These are phyloP conservation scores for Tulasnella sp. DNA, from an alignment of 768 basidiomycete genomes.

Conservation along the genomic window DNA sequence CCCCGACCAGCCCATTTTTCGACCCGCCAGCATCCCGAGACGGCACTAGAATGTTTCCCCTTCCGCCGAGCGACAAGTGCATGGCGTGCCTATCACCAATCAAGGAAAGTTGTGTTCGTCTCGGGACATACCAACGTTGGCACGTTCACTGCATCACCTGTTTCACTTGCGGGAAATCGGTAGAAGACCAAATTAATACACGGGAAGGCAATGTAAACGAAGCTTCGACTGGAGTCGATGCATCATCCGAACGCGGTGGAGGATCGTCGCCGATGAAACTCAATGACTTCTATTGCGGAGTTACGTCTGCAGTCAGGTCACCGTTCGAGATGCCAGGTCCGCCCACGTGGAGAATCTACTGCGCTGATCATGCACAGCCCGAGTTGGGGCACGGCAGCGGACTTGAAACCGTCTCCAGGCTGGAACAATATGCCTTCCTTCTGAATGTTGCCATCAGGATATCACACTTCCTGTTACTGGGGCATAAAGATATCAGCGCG, in stretches of 20 bases:
- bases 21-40: conserved; percentile 33
- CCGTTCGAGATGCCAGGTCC: conserved; percentile 4
- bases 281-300: conserved; percentile 67
- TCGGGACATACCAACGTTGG: conserved; percentile 95
- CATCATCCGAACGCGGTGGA: conserved; percentile 53
- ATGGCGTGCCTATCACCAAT: conserved; percentile 83
- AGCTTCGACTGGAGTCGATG: background rate
- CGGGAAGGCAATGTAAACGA: conserved; percentile 49
- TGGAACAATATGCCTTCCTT: conserved; percentile 97
- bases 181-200: conserved; percentile 46
- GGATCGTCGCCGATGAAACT: conserved; percentile 79
- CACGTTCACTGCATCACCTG: conserved; percentile 94
- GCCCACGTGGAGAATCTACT: conserved; percentile 62
- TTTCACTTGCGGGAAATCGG: conserved; percentile 67
- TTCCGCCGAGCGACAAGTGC: conserved; percentile 67
- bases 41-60: background rate
- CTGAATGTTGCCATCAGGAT: conserved; percentile 94
- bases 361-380: conserved; percentile 67
- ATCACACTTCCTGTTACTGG: conserved; percentile 78
- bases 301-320: conserved; percentile 23
- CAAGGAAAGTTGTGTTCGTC: conserved; percentile 92
- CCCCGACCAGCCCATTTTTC: conserved; percentile 52
- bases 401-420: conserved; percentile 85
- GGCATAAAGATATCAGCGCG: conserved; percentile 82
- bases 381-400: conserved; percentile 55